A percentile compares a stretch with the other conserved stretches of the same genome.
Conservation (phyloP, 352 stramenopile species). For the Phytopythium delawarense region DNA sequence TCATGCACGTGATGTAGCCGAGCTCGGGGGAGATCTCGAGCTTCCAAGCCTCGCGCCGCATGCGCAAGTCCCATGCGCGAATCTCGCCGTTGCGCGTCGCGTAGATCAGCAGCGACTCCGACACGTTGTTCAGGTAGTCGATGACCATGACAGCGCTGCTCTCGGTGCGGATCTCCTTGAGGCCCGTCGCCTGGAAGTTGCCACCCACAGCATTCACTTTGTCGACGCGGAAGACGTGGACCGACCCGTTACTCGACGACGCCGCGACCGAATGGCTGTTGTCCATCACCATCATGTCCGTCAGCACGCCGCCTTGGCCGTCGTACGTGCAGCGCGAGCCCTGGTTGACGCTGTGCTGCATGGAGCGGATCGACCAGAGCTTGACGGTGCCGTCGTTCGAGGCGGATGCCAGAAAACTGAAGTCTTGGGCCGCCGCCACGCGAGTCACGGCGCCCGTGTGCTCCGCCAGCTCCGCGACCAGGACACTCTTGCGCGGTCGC, state of each 20-base stretch:
- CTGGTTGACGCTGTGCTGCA: conserved; percentile 93
- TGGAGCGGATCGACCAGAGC: conserved; percentile 93
- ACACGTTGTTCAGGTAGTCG: conserved; percentile 95
- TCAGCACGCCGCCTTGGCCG: conserved; percentile 87
- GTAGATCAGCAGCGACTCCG: conserved; percentile 92
- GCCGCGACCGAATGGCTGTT: conserved; percentile 95
- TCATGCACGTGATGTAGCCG: conserved; percentile 95
- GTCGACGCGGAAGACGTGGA: conserved; percentile 97
- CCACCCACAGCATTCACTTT: conserved; percentile 65
- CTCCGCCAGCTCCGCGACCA: conserved; percentile 86
- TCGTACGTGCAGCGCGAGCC: conserved; percentile 93
- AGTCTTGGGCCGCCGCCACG: conserved; percentile 92
- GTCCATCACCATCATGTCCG: conserved; percentile 94
- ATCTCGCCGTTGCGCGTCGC: conserved; percentile 90
- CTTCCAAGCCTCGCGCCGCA: conserved; percentile 89
- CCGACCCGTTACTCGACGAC: conserved; percentile 81
- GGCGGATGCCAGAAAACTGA: conserved; percentile 95
- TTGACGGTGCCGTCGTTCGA: conserved; percentile 95
- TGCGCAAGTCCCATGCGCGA: conserved; percentile 91
- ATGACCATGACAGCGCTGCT: conserved; percentile 93
- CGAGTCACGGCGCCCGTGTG: conserved; percentile 92
- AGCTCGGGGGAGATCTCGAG: conserved; percentile 92
- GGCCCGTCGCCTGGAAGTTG: conserved; percentile 63
- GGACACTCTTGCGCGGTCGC: conserved; percentile 77
- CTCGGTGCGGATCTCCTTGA: conserved; percentile 76